Base-by-base conservation (phyloP, 768 basidiomycete genomes). In the Psilocybe subaeruginosa region DNA sequence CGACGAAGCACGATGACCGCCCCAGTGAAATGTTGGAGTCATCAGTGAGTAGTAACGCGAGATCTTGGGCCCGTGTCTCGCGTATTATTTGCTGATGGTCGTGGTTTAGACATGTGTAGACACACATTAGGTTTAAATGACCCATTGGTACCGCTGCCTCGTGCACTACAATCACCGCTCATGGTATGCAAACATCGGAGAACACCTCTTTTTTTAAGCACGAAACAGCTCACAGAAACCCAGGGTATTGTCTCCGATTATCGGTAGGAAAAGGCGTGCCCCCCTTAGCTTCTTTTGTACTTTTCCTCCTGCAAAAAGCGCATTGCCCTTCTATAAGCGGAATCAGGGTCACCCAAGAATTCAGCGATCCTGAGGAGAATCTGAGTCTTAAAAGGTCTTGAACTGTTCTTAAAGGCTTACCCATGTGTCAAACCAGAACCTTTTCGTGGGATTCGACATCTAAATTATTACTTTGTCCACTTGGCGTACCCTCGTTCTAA, bases 281-380 rank as follows among this genome's bases (percentile, higher is more conserved):
- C 46, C 53, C 43, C 60, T 53, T 58, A n/a, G 52, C 66, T 64
- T 61, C 61, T 60, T 56, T 64, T 60, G 52, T 67, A 54, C 52
- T 51, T 53, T 66, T 61, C 54, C 54, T 58, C 61, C 58, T 54
- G 56, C 61, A 59, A 55, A 66, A 53, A 59, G 59, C 58, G 30
- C 33, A 56, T 47, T 23, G 33, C 30, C 55, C 61, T 68, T 68
- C 67, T 56, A 65, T 65, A 68, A 59, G 53, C 61, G 60, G 67
- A 62, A 55, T 56, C 64, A 64, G 60, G 60, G 60, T 62, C 60
- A 58, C 52, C 61, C 57, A 53, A 54, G 52, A 37, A 61, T 51
- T 63, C 60, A 65, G 68, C 64, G 68, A 69, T 69, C 68, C 66
- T 65, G 62, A 43, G 63, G 56, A 64, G 68, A 69, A 69, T 65